A percentile compares a stretch with the other conserved stretches of the same genome.
Conservation (phyloP, 2,329 filamentous ascomycete genomes). For the Thielaviopsis populi region DNA sequence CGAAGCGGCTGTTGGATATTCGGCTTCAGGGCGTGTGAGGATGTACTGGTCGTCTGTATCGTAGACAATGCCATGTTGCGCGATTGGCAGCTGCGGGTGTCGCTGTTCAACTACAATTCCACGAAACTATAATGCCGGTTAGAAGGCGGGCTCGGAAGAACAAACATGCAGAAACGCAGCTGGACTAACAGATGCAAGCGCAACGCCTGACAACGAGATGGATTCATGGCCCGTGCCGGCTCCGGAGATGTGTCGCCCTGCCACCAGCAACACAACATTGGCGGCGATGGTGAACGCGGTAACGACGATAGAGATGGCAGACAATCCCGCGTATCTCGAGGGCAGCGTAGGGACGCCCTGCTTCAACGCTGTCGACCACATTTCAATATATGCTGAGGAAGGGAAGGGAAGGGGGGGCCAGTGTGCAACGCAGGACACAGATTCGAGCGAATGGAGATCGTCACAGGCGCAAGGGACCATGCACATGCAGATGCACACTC, state of each 20-base stretch:
- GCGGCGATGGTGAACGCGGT: background rate
- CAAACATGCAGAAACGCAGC: background rate
- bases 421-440: background rate
- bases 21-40: background rate
- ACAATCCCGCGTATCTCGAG: background rate
- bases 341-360: background rate
- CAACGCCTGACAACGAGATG: background rate
- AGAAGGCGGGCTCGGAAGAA: background rate
- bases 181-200: constrained; percentile 1
- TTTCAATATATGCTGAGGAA: background rate
- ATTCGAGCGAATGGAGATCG: no score
- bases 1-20: background rate
- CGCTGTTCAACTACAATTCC: background rate
- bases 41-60: background rate
- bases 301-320: background rate
- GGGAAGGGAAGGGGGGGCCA: no score
- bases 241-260: background rate
- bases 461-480: no score
- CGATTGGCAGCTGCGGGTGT: background rate
- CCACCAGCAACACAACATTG: background rate
- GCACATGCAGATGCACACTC: no score
- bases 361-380: background rate
- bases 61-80: background rate
- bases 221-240: background rate
- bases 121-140: background rate